Base-by-base conservation (phyloP, 1,284 basidiomycete species). In the Rugosomyces carneus region DNA sequence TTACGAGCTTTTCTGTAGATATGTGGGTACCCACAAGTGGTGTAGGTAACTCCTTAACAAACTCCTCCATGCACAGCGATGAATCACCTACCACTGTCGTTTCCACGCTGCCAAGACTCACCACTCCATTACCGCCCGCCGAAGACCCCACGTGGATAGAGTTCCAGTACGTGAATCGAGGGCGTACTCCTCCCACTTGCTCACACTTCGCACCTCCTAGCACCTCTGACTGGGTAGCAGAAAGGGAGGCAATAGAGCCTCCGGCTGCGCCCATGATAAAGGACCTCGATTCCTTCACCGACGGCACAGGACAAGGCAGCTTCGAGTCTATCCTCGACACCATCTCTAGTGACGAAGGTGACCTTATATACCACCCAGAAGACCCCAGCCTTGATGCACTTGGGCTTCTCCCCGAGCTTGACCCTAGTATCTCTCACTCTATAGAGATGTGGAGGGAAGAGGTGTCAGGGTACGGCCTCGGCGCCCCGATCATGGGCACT, bases 271-370 rank as follows among this genome's bases (percentile, higher is more conserved):
- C 75, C 13, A 53, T 65, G 42, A 54, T 76, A 53, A 76, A 72
- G 60, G 75, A 78, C 54, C 54, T 70, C 20, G 75, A 78, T 48
- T 72, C 72, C 43, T 78, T 78, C 62, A 74, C 72, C n/a, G 72
- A 76, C 37, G 75, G 75, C 21, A 73, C 71, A 7, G 69, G 66
- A 15, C 58, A 62, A 44, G 74, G 74, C 32, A 73, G 71, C 50
- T 77, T 78, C 58, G 72, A 71, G 48, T 72, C 63, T 47, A 57
- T 70, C 40, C 57, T 68, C 21, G 60, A 60, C 40, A 62, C 62
- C n/a, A 55, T 57, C 21, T 65, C 64, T 29, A 62, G 50, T 38
- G 52, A 58, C 40, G 51, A 52, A 41, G 57, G 55, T 18, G 52
- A 59, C 34, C 52, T 56, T 36, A 49, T 54, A 18, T 50, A 59